Percentiles rank a stretch among this genome's conserved stretches.
These are phyloP conservation scores for Cryptomeria japonica DNA, from an alignment of 75 land plant genomes.

Conservation along the genomic window DNA sequence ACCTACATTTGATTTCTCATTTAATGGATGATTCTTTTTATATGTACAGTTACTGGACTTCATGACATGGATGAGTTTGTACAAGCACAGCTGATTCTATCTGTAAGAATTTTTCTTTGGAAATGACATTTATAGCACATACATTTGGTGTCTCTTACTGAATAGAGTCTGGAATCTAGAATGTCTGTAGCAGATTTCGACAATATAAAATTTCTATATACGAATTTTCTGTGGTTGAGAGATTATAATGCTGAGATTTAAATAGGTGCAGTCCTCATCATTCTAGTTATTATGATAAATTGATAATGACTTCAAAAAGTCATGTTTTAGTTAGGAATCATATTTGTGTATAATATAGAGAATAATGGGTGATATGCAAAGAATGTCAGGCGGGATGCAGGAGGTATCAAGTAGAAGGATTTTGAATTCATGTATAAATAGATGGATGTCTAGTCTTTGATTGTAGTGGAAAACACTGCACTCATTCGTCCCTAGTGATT, in stretches of 20 bases:
- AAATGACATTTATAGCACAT: background rate
- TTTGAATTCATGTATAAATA: background rate
- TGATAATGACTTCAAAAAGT: background rate
- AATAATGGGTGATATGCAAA: background rate
- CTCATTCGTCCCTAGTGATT: background rate
- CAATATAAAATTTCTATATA: background rate
- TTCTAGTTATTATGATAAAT: background rate
- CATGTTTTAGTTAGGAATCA: background rate
- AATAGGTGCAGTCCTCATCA: background rate
- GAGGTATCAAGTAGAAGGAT: background rate
- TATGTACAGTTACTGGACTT: constrained; percentile 86
- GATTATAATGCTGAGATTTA: background rate
- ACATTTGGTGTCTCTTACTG: background rate
- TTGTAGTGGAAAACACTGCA: background rate
- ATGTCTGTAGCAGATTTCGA: background rate
- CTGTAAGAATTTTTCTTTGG: constrained; percentile 40
- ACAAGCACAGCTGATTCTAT: constrained; percentile 93
- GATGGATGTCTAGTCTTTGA: background rate
- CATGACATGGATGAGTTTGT: constrained; percentile 99
- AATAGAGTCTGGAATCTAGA: background rate
- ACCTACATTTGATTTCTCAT: constrained; percentile 6
- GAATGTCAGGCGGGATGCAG: background rate
- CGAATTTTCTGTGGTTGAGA: background rate
- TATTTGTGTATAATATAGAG: background rate
- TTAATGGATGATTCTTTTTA: background rate